These are phyloP conservation scores for Trametes hirsuta DNA, from an alignment of 1,284 basidiomycete genomes.

Conservation along the genomic window DNA sequence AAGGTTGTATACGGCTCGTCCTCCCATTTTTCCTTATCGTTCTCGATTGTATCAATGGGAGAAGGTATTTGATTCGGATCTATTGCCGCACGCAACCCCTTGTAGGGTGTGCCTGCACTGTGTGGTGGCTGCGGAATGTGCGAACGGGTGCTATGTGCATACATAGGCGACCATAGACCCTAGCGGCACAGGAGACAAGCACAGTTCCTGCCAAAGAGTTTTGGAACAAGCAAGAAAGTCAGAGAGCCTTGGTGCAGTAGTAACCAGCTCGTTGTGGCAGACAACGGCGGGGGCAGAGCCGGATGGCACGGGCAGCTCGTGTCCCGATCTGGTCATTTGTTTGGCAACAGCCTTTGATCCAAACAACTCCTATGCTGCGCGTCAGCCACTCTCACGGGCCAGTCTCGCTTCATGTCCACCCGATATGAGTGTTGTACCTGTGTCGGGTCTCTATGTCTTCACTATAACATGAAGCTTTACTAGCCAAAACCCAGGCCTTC, in stretches of 20 bases:
- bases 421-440: too few species aligned
- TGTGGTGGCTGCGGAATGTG: slow-evolving; percentile 84
- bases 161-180: slow-evolving; percentile 20
- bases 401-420: too few species aligned
- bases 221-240: neutral
- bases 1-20: slow-evolving; percentile 77
- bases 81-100: slow-evolving; percentile 81
- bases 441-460: too few species aligned
- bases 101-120: slow-evolving; percentile 70
- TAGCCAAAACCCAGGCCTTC: too few species aligned
- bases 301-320: neutral
- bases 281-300: neutral
- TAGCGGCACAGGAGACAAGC: neutral
- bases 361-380: slow-evolving; percentile 18
- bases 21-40: slow-evolving; percentile 86
- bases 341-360: slow-evolving; percentile 23
- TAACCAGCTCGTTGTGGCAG: slow-evolving; percentile 4
- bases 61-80: slow-evolving; percentile 93
- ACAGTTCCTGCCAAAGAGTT: neutral
- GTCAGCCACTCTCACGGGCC: too few species aligned
- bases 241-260: neutral
- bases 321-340: slow-evolving; percentile 20
- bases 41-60: slow-evolving; percentile 82
- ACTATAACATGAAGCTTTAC: too few species aligned
- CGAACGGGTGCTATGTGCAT: slow-evolving; percentile 29